Evolutionary conservation across 179 eudicot genomes (phyloP).

Genomic region (Beta corolliflora): DNA sequence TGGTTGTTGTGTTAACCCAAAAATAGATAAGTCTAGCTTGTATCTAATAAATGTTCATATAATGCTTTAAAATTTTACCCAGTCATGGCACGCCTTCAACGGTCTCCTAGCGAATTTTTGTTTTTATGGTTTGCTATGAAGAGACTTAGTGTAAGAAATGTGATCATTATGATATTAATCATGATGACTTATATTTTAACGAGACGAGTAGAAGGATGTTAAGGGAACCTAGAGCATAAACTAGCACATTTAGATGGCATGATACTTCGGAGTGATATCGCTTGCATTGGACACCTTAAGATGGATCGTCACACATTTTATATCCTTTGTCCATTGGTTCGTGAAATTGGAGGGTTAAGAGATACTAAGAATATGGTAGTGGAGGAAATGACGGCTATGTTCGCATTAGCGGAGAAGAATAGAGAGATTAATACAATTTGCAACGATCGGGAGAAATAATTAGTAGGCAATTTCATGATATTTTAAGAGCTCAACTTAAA

Average conservation of each 20-base stretch:
- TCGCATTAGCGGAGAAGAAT: not conserved
- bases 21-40: too few relatives aligned
- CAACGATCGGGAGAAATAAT: not conserved
- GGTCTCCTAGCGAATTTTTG: too few relatives aligned
- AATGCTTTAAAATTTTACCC: too few relatives aligned
- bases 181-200: not conserved
- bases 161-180: not conserved
- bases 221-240: not conserved
- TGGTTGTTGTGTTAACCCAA: too few relatives aligned
- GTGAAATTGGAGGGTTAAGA: not conserved
- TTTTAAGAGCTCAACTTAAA: not conserved
- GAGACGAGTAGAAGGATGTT: not conserved
- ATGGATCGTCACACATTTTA: not conserved
- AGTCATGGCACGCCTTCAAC: too few relatives aligned
- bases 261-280: not conserved
- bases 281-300: not conserved
- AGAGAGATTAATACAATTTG: not conserved
- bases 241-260: not conserved
- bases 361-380: conserved; percentile 5
- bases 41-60: too few relatives aligned
- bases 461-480: not conserved
- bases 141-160: not conserved
- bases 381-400: not conserved
- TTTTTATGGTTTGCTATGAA: not conserved
- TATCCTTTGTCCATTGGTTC: not conserved